Evolutionary conservation across 257 asterid genomes (phyloP).

Genomic region (Anisodus acutangulus): DNA sequence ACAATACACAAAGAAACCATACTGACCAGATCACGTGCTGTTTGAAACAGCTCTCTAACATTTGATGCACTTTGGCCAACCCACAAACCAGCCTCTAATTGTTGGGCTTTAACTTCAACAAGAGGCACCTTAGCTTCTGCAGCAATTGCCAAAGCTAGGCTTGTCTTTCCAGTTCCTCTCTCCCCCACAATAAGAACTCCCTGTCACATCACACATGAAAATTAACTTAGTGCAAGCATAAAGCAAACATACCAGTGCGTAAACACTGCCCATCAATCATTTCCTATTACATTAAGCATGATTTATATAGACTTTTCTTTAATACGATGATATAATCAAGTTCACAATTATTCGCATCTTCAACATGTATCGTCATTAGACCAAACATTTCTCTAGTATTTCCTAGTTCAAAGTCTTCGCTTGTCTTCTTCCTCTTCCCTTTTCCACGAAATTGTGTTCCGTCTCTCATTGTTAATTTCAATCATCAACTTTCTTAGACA

Average conservation of each 20-base stretch:
- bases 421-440: too few species aligned
- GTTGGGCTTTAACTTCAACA: constrained; percentile 89
- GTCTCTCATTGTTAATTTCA: too few species aligned
- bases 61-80: constrained; percentile 99
- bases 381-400: too few species aligned
- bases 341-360: too few species aligned
- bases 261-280: too few species aligned
- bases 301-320: too few species aligned
- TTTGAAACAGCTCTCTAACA: constrained; percentile 93
- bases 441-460: too few species aligned
- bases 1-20: constrained; percentile 16
- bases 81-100: constrained; percentile 94
- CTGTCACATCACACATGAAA: constrained; percentile 48
- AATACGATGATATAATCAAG: too few species aligned
- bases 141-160: constrained; percentile 96
- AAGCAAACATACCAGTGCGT: not conserved
- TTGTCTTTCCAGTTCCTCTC: constrained; percentile 97
- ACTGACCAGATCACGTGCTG: constrained; percentile 94
- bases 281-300: too few species aligned
- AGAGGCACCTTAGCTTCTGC: constrained; percentile 98
- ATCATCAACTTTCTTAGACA: too few species aligned
- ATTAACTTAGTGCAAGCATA: constrained; percentile 16
- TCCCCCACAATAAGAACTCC: constrained; percentile 99
- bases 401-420: too few species aligned
- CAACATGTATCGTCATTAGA: too few species aligned